phyloP scores from a whole-genome alignment of 176 grass and related monocot species.

The Aegilops tauschii region DNA sequence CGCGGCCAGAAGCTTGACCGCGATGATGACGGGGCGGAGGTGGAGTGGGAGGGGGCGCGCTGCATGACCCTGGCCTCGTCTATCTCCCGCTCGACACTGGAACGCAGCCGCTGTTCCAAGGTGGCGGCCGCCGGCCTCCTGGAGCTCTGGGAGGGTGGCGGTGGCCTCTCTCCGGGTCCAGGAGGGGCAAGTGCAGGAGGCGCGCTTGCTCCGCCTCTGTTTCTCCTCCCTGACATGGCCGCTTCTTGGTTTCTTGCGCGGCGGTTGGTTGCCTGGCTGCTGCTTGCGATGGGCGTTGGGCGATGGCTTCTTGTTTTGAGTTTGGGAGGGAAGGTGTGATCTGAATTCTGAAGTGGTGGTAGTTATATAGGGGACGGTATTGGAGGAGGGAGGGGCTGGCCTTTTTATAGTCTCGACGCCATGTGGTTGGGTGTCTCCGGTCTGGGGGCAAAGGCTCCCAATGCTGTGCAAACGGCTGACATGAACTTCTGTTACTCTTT shows the following conservation, averaged over 20 bases:
- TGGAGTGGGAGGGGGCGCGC: background rate
- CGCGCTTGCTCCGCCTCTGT: background rate
- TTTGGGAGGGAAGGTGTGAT: constrained; percentile 17
- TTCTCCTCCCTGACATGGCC: background rate
- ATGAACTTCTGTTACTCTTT: background rate
- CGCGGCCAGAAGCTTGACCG: constrained; percentile 6
- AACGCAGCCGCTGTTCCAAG: background rate
- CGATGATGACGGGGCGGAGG: background rate
- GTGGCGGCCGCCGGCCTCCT: background rate
- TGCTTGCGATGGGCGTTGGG: background rate
- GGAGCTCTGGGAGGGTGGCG: background rate
- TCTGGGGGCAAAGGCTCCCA: background rate
- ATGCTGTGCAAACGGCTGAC: background rate
- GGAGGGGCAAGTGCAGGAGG: background rate
- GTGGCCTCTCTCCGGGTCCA: background rate
- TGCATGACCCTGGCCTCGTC: background rate
- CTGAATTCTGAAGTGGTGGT: background rate
- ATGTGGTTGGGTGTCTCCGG: background rate
- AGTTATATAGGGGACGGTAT: background rate
- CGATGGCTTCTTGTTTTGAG: background rate
- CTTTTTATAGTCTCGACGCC: constrained; percentile 22
- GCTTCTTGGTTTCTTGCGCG: constrained; percentile 30
- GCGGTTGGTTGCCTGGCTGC: background rate
- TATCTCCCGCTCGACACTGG: background rate
- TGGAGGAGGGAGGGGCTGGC: background rate